These are phyloP conservation scores for Hysterangium stoloniferum DNA, from an alignment of 768 basidiomycete species.

Conservation along the genomic window DNA sequence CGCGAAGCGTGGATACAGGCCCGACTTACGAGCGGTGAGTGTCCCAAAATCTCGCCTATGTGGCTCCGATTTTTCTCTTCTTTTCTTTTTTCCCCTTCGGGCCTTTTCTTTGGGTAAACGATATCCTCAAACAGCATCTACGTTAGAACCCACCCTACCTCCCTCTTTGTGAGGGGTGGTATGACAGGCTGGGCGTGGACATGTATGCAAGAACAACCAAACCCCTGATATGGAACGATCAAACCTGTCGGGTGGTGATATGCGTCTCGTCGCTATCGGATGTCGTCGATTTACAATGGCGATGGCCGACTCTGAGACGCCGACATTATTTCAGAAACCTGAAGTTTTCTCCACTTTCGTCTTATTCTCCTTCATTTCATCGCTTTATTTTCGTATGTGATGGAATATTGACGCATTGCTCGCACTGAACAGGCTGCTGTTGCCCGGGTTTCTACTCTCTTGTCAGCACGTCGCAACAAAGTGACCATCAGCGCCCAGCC, in stretches of 20 bases:
- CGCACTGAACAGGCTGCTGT: slow-evolving; percentile 49
- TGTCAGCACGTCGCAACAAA: slow-evolving; percentile 7
- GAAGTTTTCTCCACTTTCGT: slow-evolving; percentile 14
- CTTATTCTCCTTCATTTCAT: neutral
- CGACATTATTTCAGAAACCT: slow-evolving; percentile 48
- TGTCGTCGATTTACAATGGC: slow-evolving; percentile 54
- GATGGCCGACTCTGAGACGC: slow-evolving; percentile 65
- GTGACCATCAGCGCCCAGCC: slow-evolving; percentile 9
- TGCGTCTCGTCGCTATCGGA: slow-evolving; percentile 73
- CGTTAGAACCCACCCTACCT: slow-evolving; percentile 71
- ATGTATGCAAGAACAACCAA: slow-evolving; percentile 74
- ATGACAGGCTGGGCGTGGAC: slow-evolving; percentile 90
- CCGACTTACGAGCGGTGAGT: slow-evolving; percentile 73
- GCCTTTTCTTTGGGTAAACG: neutral
- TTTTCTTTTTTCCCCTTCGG: slow-evolving; percentile 11
- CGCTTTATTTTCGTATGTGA: slow-evolving; percentile 1
- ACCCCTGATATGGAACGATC: slow-evolving; percentile 46
- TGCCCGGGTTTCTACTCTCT: slow-evolving; percentile 61
- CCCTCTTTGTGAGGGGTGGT: slow-evolving; percentile 48
- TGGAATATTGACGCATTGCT: slow-evolving; percentile 22
- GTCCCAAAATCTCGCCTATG: neutral
- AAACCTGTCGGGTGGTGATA: slow-evolving; percentile 44
- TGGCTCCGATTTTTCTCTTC: slow-evolving; percentile 7
- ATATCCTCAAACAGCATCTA: slow-evolving; percentile 46
- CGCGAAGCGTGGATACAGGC: slow-evolving; percentile 64